A percentile compares a stretch with the other conserved stretches of the same genome.
Conservation (phyloP, 768 basidiomycete species). For the Trametes cingulata region DNA sequence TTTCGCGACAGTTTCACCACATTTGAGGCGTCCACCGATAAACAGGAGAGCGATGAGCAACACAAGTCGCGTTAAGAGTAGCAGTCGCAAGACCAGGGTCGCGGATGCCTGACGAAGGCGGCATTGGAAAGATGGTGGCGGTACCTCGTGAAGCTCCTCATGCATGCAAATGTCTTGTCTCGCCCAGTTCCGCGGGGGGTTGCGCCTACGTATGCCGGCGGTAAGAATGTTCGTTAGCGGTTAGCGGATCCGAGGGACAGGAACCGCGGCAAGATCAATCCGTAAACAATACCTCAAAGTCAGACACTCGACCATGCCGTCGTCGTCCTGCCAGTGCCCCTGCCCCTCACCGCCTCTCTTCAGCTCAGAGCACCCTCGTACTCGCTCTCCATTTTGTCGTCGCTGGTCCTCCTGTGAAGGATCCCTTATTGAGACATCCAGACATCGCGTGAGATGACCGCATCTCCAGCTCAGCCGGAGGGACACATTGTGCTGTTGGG, state of each 20-base stretch:
- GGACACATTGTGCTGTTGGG: conserved; percentile 10
- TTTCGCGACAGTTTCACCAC: too few relatives aligned
- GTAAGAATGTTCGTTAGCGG: neutral
- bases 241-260: neutral
- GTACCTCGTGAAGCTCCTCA: neutral
- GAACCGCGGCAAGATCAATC: neutral
- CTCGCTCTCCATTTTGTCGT: neutral
- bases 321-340: neutral
- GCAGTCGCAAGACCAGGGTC: too few relatives aligned
- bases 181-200: neutral
- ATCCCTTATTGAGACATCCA: too few relatives aligned
- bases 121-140: too few relatives aligned
- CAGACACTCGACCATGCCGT: conserved; percentile 1
- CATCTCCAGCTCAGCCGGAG: neutral
- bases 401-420: neutral
- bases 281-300: conserved; percentile 9
- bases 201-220: neutral
- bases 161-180: neutral
- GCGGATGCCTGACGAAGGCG: too few relatives aligned
- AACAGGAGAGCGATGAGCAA: too few relatives aligned
- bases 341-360: neutral
- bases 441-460: too few relatives aligned
- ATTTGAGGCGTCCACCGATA: too few relatives aligned
- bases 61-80: too few relatives aligned
- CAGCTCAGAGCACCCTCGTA: neutral